phyloP scores from a whole-genome alignment of 441 rosid genomes.

The Oxalis stricta region DNA sequence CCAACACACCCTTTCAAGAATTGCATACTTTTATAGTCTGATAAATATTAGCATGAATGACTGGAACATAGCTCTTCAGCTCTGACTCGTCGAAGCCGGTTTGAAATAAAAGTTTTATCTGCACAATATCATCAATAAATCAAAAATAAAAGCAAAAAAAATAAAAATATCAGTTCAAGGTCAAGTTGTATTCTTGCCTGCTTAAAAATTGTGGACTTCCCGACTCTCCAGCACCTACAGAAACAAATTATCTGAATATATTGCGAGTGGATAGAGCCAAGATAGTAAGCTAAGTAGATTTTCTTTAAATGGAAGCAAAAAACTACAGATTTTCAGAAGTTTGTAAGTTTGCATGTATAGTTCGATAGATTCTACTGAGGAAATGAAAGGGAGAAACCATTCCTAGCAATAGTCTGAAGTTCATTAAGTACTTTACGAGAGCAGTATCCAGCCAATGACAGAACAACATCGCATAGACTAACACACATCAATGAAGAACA shows the following conservation, averaged over 20 bases:
- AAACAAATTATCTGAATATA: constrained; percentile 1
- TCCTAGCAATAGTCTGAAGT: too few species aligned
- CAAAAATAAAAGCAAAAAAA: not conserved
- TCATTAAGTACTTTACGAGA: too few species aligned
- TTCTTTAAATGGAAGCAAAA: not conserved
- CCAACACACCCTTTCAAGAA: constrained; percentile 64
- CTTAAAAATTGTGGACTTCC: constrained; percentile 96
- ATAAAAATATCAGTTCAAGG: not conserved
- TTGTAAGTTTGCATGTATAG: too few species aligned
- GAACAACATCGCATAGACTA: too few species aligned
- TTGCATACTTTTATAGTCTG: constrained; percentile 97
- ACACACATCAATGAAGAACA: too few species aligned
- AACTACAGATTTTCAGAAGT: too few species aligned
- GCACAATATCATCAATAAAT: constrained; percentile 11
- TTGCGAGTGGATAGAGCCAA: not conserved
- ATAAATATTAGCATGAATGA: constrained; percentile 92
- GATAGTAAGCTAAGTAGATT: not conserved
- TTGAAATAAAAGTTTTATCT: constrained; percentile 95
- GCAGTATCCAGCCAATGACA: too few species aligned
- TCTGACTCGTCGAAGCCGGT: constrained; percentile 90
- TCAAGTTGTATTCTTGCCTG: constrained; percentile 43
- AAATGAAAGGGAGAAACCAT: too few species aligned
- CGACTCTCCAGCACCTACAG: constrained; percentile 94
- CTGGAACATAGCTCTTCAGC: constrained; percentile 74
- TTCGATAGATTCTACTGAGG: too few species aligned